Percentiles rank a stretch among this genome's conserved stretches.
These are phyloP conservation scores for Chaetomiaceae sp. DNA, from an alignment of 2,329 filamentous ascomycete genomes.

Conservation along the genomic window DNA sequence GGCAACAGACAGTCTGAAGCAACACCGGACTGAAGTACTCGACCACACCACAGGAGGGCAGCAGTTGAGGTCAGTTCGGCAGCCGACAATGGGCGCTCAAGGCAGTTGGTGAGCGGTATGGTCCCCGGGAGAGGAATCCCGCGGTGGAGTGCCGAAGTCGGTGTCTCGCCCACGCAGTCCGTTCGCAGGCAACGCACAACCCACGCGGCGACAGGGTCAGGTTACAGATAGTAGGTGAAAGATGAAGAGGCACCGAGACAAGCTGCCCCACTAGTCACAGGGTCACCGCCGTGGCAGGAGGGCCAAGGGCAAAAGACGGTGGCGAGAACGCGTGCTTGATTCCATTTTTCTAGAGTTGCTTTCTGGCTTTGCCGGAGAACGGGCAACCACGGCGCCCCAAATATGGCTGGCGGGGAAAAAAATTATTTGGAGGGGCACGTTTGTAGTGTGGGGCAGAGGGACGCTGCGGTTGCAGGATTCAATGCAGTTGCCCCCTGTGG, in stretches of 20 bases:
- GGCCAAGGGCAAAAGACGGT: conserved; percentile 5
- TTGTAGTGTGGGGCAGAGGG: conserved; percentile 7
- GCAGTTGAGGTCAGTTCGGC: too few species aligned
- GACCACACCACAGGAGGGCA: background rate
- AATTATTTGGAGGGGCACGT: conserved; percentile 16
- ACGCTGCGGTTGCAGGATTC: background rate
- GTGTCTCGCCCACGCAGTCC: background rate
- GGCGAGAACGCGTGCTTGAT: conserved; percentile 1
- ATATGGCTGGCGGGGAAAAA: conserved; percentile 17
- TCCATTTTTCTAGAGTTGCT: conserved; percentile 14
- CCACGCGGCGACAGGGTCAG: background rate
- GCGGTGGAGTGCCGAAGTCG: conserved; percentile 1
- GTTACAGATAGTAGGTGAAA: background rate
- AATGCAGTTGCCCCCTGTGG: background rate
- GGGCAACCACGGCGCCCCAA: conserved; percentile 3
- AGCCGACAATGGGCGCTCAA: background rate
- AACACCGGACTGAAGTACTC: background rate
- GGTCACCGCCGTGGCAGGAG: conserved; percentile 13
- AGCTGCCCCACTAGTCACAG: background rate
- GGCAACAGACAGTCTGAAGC: too few species aligned
- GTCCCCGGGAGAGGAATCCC: background rate
- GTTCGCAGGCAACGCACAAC: too few species aligned
- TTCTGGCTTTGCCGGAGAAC: conserved; percentile 7
- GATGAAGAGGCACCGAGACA: background rate
- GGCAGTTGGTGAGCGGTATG: background rate